These are phyloP conservation scores for Cyberlindnera xylosilytica DNA, from an alignment of 805 yeast species.

Conservation along the genomic window DNA sequence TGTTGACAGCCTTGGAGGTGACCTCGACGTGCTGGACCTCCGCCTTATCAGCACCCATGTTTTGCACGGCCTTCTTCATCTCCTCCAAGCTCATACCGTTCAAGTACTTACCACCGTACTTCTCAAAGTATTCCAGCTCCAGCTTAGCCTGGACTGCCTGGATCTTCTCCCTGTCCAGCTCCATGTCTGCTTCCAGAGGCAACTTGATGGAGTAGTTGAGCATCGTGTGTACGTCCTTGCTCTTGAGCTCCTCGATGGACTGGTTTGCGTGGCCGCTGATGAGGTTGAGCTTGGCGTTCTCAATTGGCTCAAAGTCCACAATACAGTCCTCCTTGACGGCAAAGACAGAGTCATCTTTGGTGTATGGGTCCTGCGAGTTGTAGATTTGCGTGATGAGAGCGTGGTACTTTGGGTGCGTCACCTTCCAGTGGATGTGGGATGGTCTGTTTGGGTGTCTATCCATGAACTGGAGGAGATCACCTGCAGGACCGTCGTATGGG, in stretches of 20 bases:
- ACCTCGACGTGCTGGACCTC: constrained; percentile 1
- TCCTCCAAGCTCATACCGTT: not conserved
- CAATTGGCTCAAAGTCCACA: constrained; percentile 27
- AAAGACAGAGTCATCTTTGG: constrained; percentile 34
- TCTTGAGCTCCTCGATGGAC: constrained; percentile 3
- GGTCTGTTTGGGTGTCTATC: constrained; percentile 39
- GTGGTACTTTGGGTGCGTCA: constrained; percentile 28
- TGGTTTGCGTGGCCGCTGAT: not conserved
- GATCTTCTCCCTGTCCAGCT: not conserved
- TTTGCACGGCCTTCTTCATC: not conserved
- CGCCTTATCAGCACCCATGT: not conserved
- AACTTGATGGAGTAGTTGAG: constrained; percentile 5
- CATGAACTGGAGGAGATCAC: constrained; percentile 30
- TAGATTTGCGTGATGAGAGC: constrained; percentile 33
- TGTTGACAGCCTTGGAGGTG: not conserved
- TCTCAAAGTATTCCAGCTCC: constrained; percentile 3
- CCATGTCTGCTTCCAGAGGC: constrained; percentile 1
- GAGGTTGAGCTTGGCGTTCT: not conserved
- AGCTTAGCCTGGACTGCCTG: constrained; percentile 1
- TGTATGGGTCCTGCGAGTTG: constrained; percentile 30
- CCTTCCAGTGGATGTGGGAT: constrained; percentile 31
- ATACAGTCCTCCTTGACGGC: constrained; percentile 33
- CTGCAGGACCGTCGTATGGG: constrained; percentile 40
- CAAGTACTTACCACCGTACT: not conserved
- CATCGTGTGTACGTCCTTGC: constrained; percentile 1